A percentile compares a stretch with the other conserved stretches of the same genome.
phyloP scores from a whole-genome alignment of 2,329 filamentous ascomycete genomes.

The Phialophora tarda region DNA sequence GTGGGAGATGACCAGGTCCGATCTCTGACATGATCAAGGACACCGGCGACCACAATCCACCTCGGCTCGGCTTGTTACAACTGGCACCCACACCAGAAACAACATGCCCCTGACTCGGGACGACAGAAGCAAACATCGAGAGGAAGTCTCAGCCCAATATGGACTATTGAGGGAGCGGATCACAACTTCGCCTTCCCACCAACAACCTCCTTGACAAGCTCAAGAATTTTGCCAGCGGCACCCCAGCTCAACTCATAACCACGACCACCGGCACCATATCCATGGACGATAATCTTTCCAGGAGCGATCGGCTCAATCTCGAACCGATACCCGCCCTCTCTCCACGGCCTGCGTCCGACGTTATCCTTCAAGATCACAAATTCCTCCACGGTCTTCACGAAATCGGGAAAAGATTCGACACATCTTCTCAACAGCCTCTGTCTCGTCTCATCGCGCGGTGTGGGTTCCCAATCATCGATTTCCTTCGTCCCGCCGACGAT shows the following conservation, averaged over 20 bases:
- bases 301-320: slow-evolving; percentile 54
- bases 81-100: not conserved
- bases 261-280: slow-evolving; percentile 66
- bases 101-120: not conserved
- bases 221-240: slow-evolving; percentile 50
- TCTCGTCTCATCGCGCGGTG: slow-evolving; percentile 56
- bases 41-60: not conserved
- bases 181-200: slow-evolving; percentile 16
- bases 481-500: slow-evolving; percentile 71
- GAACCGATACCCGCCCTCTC: slow-evolving; percentile 57
- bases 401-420: slow-evolving; percentile 50
- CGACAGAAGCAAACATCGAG: not conserved
- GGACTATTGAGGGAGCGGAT: not conserved
- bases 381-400: slow-evolving; percentile 43
- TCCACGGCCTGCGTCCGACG: slow-evolving; percentile 53
- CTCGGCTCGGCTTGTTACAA: not conserved
- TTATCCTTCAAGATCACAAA: slow-evolving; percentile 55
- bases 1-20: not conserved
- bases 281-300: slow-evolving; percentile 54
- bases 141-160: not conserved
- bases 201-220: slow-evolving; percentile 28
- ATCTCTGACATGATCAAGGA: not conserved
- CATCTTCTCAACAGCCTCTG: slow-evolving; percentile 54
- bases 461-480: slow-evolving; percentile 60
- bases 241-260: slow-evolving; percentile 68